Conservation (phyloP, 768 basidiomycete species). For the Amanita phalloides region DNA sequence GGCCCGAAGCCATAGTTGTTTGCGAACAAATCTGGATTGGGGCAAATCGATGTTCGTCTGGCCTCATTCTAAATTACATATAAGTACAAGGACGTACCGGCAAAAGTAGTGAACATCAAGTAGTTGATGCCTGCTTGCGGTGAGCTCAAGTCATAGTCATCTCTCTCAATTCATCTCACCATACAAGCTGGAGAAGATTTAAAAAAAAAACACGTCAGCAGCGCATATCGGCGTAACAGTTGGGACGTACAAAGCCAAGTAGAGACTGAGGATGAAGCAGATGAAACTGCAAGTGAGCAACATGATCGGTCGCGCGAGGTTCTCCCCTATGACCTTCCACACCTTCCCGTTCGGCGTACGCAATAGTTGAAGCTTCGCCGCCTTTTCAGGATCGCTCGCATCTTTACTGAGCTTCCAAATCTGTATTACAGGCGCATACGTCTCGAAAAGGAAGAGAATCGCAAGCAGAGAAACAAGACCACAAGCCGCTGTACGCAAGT, state of each 20-base stretch:
- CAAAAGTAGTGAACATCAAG: slow-evolving; percentile 63
- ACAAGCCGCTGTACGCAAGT: slow-evolving; percentile 21
- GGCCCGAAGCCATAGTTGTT: slow-evolving; percentile 38
- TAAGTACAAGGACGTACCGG: slow-evolving; percentile 25
- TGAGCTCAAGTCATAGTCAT: not conserved
- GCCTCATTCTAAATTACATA: not conserved
- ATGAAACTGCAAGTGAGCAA: slow-evolving; percentile 52
- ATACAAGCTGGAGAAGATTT: slow-evolving; percentile 29
- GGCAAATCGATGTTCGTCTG: not conserved
- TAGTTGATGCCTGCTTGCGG: slow-evolving; percentile 44
- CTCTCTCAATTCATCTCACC: slow-evolving; percentile 21
- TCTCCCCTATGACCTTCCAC: slow-evolving; percentile 40
- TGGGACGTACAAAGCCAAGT: slow-evolving; percentile 52
- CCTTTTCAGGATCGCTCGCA: slow-evolving; percentile 33
- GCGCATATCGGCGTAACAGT: not conserved
- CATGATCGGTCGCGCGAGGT: slow-evolving; percentile 47
- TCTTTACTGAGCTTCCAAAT: slow-evolving; percentile 25
- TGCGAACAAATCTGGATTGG: slow-evolving; percentile 30
- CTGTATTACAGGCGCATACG: slow-evolving; percentile 65
- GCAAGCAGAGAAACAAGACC: slow-evolving; percentile 34
- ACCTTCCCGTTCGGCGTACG: slow-evolving; percentile 18
- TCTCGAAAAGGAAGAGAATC: slow-evolving; percentile 56
- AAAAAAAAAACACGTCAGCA: not conserved
- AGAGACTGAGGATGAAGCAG: slow-evolving; percentile 62
- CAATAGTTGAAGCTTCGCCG: slow-evolving; percentile 1